Base-by-base conservation (phyloP, 2,329 filamentous ascomycete genomes). In the Sporothrix globosa region DNA sequence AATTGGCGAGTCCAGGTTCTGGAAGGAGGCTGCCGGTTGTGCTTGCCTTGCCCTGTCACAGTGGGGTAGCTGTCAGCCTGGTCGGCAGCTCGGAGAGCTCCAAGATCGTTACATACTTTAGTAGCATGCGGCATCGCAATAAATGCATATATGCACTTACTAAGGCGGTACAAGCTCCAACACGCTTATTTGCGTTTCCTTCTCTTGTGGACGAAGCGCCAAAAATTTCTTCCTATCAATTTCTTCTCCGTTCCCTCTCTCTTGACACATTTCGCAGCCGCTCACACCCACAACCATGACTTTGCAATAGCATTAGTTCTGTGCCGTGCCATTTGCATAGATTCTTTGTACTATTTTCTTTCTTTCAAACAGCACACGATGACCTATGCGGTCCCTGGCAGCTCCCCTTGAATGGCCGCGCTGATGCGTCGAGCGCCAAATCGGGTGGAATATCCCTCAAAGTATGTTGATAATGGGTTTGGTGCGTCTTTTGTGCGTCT, bases 361-460 rank as follows among this genome's bases (percentile, higher is more conserved):
- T 60, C 50, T 41, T 44, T 39, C 14, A 5, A 2, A 21, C 10
- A 13, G 21, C 39, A 24, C 50, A 48, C 34, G 24, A 58, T 68
- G 66, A 46, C 52, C 19, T 48, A 34, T 48, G 66, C 41, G 21
- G 50, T 39, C 46, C 39, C 11, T 30, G 52, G 52, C 67, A 67
- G 67, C 67, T 60, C 44, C 46, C 60, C 56, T 58, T 74, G 69
- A 69, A 68, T 71, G 72, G 73, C 70, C 61, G 68, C 58, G 54
- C 56, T 58, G 70, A 67, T 67, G 53, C 44, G 34, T 50, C 54
- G 30, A 53, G 34, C 48, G 53, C 14, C 46, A n/a, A 27, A 65
- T 39, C 67, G 73, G 73, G 74, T 74, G 72, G 68, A 77, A 75
- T 74, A 75, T 77, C 74, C 74, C 74, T 74, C 71, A 71, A 70